phyloP scores from a whole-genome alignment of 2,329 filamentous ascomycete species.

The Xylaria multiplex region DNA sequence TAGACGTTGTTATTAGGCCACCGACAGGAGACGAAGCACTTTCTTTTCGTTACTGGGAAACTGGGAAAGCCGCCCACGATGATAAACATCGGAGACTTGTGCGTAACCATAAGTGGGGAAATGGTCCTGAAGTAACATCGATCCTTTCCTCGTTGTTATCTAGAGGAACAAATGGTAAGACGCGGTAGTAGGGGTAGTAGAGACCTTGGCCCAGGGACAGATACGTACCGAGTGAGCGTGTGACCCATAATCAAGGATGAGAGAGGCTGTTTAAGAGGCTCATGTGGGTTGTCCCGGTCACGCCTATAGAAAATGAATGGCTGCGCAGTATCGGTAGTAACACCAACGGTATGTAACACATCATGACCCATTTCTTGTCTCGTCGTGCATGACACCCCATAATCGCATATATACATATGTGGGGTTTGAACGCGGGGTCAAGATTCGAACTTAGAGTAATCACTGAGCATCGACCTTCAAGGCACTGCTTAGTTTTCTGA shows the following conservation, averaged over 20 bases:
- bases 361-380: conserved; percentile 11
- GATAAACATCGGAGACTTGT: not conserved
- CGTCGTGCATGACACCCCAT: conserved; percentile 12
- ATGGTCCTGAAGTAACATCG: not conserved
- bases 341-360: conserved; percentile 10
- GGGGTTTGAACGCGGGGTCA: conserved; percentile 25
- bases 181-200: not conserved
- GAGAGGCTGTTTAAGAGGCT: conserved; percentile 22
- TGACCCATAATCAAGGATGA: conserved; percentile 24
- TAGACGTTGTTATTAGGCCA: conserved; percentile 1
- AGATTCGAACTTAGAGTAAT: conserved; percentile 7
- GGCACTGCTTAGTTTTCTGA: not conserved
- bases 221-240: conserved; percentile 21
- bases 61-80: not conserved
- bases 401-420: conserved; percentile 13
- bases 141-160: not conserved
- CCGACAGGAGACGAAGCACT: not conserved
- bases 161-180: not conserved
- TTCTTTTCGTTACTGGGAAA: not conserved
- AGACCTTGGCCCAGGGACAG: conserved; percentile 20
- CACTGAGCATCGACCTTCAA: not conserved
- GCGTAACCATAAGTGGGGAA: conserved; percentile 4
- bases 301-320: not conserved
- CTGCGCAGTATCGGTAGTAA: conserved; percentile 4
- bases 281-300: conserved; percentile 29